Conservation (phyloP, 2,329 filamentous ascomycete species). For the Fusarium chuoi region DNA sequence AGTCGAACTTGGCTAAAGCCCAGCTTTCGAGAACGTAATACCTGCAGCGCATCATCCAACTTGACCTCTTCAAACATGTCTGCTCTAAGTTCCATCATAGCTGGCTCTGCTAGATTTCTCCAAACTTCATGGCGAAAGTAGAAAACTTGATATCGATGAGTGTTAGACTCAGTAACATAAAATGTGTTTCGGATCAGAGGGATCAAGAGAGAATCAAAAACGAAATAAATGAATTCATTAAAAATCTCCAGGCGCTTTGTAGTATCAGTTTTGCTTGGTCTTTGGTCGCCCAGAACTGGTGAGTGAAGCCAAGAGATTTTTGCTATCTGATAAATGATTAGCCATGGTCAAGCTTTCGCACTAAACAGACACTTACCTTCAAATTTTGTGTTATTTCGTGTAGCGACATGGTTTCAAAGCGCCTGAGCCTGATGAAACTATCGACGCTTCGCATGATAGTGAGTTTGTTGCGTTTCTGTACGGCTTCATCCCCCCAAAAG, state of each 20-base stretch:
- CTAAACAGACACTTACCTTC: constrained; percentile 63
- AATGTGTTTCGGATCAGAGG: constrained; percentile 89
- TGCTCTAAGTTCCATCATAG: constrained; percentile 72
- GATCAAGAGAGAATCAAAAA: constrained; percentile 92
- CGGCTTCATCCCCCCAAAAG: constrained; percentile 75
- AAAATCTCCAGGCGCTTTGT: constrained; percentile 83
- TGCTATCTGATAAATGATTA: constrained; percentile 62
- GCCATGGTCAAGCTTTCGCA: not conserved
- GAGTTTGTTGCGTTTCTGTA: constrained; percentile 67
- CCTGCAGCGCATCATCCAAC: constrained; percentile 61
- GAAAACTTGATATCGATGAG: constrained; percentile 82
- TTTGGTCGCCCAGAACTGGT: constrained; percentile 58
- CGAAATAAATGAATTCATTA: constrained; percentile 86
- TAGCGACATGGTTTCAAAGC: constrained; percentile 83
- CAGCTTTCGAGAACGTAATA: constrained; percentile 71
- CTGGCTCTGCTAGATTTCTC: constrained; percentile 79
- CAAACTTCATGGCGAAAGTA: constrained; percentile 97
- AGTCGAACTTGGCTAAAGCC: constrained; percentile 84
- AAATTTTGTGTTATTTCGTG: constrained; percentile 81
- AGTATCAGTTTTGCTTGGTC: constrained; percentile 76
- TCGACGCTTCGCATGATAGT: constrained; percentile 76
- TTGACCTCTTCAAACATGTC: constrained; percentile 84
- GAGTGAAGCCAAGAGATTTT: constrained; percentile 78
- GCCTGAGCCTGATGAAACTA: constrained; percentile 78
- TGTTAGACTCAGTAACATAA: constrained; percentile 91